Base-by-base conservation (phyloP, 75 land plant genomes). In the Cupressus sempervirens region DNA sequence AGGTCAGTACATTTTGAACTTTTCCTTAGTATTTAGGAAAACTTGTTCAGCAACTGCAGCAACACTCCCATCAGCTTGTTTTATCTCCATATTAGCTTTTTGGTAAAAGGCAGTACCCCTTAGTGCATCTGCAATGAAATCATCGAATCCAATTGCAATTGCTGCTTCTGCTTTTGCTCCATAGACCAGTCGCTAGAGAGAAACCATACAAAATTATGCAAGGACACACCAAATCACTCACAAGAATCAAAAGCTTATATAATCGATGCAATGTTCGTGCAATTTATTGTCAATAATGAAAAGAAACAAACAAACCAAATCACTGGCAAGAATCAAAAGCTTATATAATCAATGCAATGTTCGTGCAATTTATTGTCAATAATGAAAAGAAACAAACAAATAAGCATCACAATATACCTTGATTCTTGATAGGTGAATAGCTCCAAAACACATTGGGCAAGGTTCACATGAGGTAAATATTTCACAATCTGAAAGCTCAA, bases 371-470 rank as follows among this genome's bases (percentile, higher is more conserved):
- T 36, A 26, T 23, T 12, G 29, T 79, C 26, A 18, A 83, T 48
- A 16, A 32, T 13, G 26, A 83, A 41, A 16, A 50, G 9, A 85
- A 2, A 84, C 13, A 29, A 14, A 36, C 50, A 82, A 50, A 48
- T 83, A 12, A 45, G 36, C 50, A 85, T 30, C 48, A 20, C 84
- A 50, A 41, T 48, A 12, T 35, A 95, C 99, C 95, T 95, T 97
- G n/a, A 97, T 94, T 83, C 97, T 88, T 43, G 98, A 90, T 34
- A 95, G 94, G 84, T 95, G 98, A 83, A 97, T 94, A 16, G 99
- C 99, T 58, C 98, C 99, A 86, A 97, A 97, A 91, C 99, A 97
- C 99, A 97, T 97, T 3, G 99, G 99, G 81, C 99, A 97, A 23
- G 99, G 99, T 84, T 97, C 99, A 88, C 99, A 97, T 4, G 99